Conservation (phyloP, 192 early-diverging fungal genomes). For the Spizellomyces punctatus region DNA sequence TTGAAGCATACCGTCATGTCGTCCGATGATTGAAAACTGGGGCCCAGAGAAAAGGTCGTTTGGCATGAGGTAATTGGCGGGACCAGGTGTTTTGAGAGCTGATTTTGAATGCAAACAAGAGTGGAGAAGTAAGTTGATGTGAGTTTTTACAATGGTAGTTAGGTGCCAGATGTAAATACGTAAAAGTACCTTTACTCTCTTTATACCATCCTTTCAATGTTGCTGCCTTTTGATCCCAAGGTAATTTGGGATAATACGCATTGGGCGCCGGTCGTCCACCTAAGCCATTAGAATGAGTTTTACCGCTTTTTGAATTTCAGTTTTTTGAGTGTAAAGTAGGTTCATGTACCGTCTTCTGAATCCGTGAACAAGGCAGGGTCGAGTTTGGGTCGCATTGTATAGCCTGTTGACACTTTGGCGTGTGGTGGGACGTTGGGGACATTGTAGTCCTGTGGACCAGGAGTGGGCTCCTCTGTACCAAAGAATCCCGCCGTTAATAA, state of each 20-base stretch:
- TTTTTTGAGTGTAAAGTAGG: too few species aligned
- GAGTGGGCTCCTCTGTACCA: constrained; percentile 41
- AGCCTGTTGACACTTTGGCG: background rate
- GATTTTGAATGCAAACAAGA: constrained; percentile 1
- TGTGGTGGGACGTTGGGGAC: constrained; percentile 35
- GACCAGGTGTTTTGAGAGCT: constrained; percentile 58
- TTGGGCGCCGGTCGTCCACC: constrained; percentile 25
- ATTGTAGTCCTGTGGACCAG: constrained; percentile 54
- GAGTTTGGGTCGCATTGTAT: too few species aligned
- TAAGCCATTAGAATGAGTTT: too few species aligned
- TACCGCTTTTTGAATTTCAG: too few species aligned
- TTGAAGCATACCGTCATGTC: background rate
- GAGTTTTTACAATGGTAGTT: background rate
- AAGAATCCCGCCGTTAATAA: background rate
- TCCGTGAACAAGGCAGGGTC: too few species aligned
- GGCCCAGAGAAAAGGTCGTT: constrained; percentile 48
- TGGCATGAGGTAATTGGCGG: constrained; percentile 59
- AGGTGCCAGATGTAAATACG: background rate
- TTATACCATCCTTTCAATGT: constrained; percentile 56
- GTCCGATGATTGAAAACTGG: constrained; percentile 41
- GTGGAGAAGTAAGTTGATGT: background rate
- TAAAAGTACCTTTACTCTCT: constrained; percentile 45
- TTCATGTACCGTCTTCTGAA: too few species aligned
- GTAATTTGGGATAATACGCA: constrained; percentile 49
- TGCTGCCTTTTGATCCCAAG: constrained; percentile 42